A percentile compares a stretch with the other conserved stretches of the same genome.
These are phyloP conservation scores for Pisolithus thermaeus DNA, from an alignment of 1,284 basidiomycete species.

Conservation along the genomic window DNA sequence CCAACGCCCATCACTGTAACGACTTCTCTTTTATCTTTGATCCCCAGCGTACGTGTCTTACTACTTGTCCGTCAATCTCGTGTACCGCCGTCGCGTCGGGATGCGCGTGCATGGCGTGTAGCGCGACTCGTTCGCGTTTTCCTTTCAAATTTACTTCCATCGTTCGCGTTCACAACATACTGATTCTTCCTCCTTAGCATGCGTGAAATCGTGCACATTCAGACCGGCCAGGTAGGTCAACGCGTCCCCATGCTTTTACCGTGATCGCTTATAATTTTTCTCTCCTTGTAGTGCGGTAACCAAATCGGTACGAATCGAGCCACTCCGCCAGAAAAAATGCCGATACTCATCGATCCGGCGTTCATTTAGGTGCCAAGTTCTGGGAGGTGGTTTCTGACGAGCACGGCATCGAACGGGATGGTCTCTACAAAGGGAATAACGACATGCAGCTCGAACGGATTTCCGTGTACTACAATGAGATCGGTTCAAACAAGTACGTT, in stretches of 20 bases:
- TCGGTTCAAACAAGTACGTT: constrained; percentile 90
- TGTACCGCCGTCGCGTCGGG: constrained; percentile 11
- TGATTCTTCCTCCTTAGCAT: constrained; percentile 51
- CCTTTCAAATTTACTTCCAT: constrained; percentile 36
- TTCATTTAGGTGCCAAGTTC: constrained; percentile 84
- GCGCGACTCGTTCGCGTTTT: constrained; percentile 32
- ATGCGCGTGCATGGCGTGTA: constrained; percentile 17
- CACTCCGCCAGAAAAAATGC: constrained; percentile 7
- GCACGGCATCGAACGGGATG: constrained; percentile 92
- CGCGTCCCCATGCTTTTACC: neutral
- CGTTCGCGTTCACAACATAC: constrained; percentile 15
- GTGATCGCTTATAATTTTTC: constrained; percentile 12
- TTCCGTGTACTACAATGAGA: constrained; percentile 94
- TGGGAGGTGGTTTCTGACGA: constrained; percentile 98
- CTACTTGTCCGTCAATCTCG: neutral
- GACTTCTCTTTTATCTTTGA: constrained; percentile 20
- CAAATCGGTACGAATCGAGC: constrained; percentile 71
- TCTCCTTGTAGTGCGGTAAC: constrained; percentile 79
- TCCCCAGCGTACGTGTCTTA: constrained; percentile 25
- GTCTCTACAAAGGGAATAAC: constrained; percentile 88
- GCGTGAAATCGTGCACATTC: constrained; percentile 97
- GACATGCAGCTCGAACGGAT: constrained; percentile 98
- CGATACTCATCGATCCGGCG: constrained; percentile 9
- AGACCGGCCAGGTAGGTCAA: constrained; percentile 81
- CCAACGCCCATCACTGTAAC: constrained; percentile 28